Conservation (phyloP, 805 yeast genomes). For the Lachancea sp. region DNA sequence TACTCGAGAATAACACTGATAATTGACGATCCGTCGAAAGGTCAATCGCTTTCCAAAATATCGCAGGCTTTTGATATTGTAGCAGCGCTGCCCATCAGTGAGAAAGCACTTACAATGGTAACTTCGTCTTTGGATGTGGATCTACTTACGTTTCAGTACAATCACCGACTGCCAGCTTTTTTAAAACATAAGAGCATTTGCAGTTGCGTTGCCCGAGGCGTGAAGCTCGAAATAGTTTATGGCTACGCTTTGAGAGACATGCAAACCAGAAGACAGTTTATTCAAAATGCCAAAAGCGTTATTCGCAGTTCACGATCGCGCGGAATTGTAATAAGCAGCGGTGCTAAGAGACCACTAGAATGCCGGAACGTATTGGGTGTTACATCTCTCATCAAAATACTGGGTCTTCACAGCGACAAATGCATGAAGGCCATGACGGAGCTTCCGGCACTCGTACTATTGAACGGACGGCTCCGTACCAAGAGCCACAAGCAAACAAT, state of each 20-base stretch:
- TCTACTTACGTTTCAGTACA: constrained; percentile 64
- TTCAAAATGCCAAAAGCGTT: constrained; percentile 66
- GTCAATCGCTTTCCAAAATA: constrained; percentile 42
- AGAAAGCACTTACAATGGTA: constrained; percentile 69
- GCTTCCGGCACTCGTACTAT: constrained; percentile 56
- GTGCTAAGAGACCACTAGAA: constrained; percentile 51
- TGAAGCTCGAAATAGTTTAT: constrained; percentile 75
- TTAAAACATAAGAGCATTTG: constrained; percentile 80
- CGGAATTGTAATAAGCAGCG: constrained; percentile 76
- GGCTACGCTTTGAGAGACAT: constrained; percentile 41
- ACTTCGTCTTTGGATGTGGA: constrained; percentile 76
- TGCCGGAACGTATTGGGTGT: constrained; percentile 67
- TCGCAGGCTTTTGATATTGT: constrained; percentile 60
- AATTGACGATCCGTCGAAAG: constrained; percentile 71
- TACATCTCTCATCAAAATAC: constrained; percentile 51
- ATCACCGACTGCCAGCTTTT: constrained; percentile 61
- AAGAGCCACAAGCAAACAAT: constrained; percentile 75
- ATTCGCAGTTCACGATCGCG: constrained; percentile 74
- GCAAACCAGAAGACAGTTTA: constrained; percentile 51
- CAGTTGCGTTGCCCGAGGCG: constrained; percentile 76
- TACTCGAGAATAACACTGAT: constrained; percentile 70
- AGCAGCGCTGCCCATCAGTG: constrained; percentile 75
- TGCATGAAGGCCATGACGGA: constrained; percentile 54
- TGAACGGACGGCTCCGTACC: constrained; percentile 67
- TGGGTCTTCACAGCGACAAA: constrained; percentile 64